Evolutionary conservation across 371 early-diverging fungal genomes (phyloP).

Genomic region (Dentiscutata heterogama): DNA sequence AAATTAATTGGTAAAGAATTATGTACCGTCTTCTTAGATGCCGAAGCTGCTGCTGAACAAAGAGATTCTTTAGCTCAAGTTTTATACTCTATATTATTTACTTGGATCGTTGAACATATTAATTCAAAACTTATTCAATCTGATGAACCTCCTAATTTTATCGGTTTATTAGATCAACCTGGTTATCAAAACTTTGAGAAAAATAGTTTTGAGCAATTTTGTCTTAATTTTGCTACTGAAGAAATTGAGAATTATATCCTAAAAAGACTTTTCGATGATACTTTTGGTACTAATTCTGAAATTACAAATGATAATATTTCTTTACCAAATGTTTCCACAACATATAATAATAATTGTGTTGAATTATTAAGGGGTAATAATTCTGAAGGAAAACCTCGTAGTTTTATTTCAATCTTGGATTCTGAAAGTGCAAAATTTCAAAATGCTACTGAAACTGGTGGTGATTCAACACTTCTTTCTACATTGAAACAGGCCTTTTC

Average conservation of each 20-base stretch:
- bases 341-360: constrained; percentile 64
- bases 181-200: constrained; percentile 63
- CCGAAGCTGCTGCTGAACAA: constrained; percentile 72
- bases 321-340: constrained; percentile 59
- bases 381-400: neutral
- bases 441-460: constrained; percentile 47
- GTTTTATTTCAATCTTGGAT: constrained; percentile 66
- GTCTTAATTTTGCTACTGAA: constrained; percentile 86
- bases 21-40: constrained; percentile 84
- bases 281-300: constrained; percentile 59
- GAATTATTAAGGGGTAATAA: constrained; percentile 59
- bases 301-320: constrained; percentile 68
- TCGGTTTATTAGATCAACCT: constrained; percentile 78
- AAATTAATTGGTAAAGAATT: constrained; percentile 74
- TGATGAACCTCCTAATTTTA: constrained; percentile 72
- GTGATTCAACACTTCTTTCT: constrained; percentile 52
- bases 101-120: constrained; percentile 91
- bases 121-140: constrained; percentile 80
- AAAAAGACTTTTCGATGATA: constrained; percentile 75
- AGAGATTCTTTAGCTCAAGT: constrained; percentile 83
- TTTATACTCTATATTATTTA: constrained; percentile 85
- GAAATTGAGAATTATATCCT: constrained; percentile 77
- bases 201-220: constrained; percentile 78
- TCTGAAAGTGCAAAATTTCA: constrained; percentile 56
- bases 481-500: constrained; percentile 57